A percentile compares a stretch with the other conserved stretches of the same genome.
Conservation (phyloP, 2,329 filamentous ascomycete genomes). For the Colletotrichum godetiae region DNA sequence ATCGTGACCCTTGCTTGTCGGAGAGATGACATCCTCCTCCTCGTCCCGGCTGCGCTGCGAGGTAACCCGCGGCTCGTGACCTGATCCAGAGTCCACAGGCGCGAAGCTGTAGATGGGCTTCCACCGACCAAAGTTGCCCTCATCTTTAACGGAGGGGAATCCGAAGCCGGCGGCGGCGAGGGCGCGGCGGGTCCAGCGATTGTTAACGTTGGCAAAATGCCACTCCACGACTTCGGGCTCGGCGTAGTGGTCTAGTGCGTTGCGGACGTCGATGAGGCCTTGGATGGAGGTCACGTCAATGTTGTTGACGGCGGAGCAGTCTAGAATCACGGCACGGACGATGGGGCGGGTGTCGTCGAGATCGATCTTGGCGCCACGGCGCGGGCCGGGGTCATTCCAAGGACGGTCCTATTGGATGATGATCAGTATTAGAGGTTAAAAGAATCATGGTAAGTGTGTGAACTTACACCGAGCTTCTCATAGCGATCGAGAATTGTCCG, state of each 20-base stretch:
- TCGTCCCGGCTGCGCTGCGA: conserved; percentile 31
- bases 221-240: conserved; percentile 59
- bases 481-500: conserved; percentile 53
- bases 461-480: conserved; percentile 59
- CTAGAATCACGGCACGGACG: conserved; percentile 66
- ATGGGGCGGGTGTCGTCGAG: conserved; percentile 54
- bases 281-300: conserved; percentile 70
- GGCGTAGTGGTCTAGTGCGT: conserved; percentile 64
- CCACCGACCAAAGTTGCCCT: conserved; percentile 44
- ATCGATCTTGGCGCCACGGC: conserved; percentile 45
- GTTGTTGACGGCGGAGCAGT: conserved; percentile 67
- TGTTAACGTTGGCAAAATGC: conserved; percentile 66
- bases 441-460: rapidly evolving
- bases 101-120: conserved; percentile 48
- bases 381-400: conserved; percentile 65
- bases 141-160: conserved; percentile 47
- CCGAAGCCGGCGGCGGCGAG: conserved; percentile 69
- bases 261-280: conserved; percentile 65
- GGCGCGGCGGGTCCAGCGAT: conserved; percentile 68
- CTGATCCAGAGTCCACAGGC: conserved; percentile 28
- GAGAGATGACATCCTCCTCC: conserved; percentile 35
- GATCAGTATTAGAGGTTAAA: not conserved
- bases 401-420: conserved; percentile 53
- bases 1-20: conserved; percentile 6
- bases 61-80: conserved; percentile 25